Conservation (phyloP, 2,329 filamentous ascomycete species). For the Decorospora gaudefroyi region DNA sequence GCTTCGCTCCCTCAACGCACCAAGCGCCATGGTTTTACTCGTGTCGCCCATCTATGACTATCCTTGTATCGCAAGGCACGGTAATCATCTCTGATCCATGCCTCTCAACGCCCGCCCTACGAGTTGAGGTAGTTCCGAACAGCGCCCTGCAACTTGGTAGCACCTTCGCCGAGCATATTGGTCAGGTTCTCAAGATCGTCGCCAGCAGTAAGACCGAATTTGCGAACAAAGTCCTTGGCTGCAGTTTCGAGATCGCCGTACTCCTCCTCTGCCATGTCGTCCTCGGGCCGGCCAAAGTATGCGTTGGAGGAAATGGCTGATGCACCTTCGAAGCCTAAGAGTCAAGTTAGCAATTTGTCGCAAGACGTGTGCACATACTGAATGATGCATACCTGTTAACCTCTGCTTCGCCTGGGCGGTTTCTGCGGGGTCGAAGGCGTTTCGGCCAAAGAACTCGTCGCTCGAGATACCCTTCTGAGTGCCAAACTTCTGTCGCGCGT, state of each 20-base stretch:
- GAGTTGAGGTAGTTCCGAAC: slow-evolving; percentile 50
- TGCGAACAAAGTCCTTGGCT: slow-evolving; percentile 93
- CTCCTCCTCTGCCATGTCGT: slow-evolving; percentile 69
- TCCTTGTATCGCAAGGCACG: neutral
- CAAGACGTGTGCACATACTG: neutral
- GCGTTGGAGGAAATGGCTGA: slow-evolving; percentile 92
- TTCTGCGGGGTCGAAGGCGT: slow-evolving; percentile 76
- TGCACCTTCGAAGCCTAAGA: slow-evolving; percentile 81
- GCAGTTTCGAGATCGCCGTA: slow-evolving; percentile 92
- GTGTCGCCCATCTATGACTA: neutral
- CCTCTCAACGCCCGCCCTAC: slow-evolving; percentile 24
- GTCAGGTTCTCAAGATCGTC: slow-evolving; percentile 94
- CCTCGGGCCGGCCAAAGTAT: slow-evolving; percentile 93
- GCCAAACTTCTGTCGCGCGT: slow-evolving; percentile 87
- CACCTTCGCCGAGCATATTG: slow-evolving; percentile 81
- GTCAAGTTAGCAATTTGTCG: slow-evolving; percentile 5
- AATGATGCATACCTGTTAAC: slow-evolving; percentile 59
- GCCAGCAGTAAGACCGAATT: slow-evolving; percentile 92
- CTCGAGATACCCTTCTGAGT: slow-evolving; percentile 94
- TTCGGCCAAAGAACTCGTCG: slow-evolving; percentile 97
- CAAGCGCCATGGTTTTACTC: too few species aligned
- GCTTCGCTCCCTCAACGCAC: too few species aligned
- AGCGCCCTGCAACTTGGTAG: slow-evolving; percentile 73
- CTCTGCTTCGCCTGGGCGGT: slow-evolving; percentile 85
- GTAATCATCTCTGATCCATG: neutral